These are phyloP conservation scores for Mixia osmundae DNA, from an alignment of 1,284 basidiomycete genomes.

Conservation along the genomic window DNA sequence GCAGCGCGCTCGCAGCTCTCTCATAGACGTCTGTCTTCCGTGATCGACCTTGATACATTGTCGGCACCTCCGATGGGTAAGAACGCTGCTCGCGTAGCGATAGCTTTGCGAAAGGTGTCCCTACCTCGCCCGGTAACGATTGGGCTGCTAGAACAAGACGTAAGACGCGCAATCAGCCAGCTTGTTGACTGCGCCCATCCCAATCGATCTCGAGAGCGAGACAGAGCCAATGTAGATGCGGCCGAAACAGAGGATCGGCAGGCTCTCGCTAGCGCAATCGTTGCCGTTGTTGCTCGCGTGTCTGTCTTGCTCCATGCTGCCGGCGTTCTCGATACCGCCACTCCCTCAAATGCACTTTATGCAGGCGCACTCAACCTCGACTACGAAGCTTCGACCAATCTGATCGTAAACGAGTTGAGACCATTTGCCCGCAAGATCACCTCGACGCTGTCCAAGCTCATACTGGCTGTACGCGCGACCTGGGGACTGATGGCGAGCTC, in stretches of 20 bases:
- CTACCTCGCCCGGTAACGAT: not conserved
- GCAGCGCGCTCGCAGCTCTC: too few species aligned
- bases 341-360: not conserved
- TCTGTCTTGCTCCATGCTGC: not conserved
- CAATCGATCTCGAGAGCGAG: not conserved
- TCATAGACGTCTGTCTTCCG: too few species aligned
- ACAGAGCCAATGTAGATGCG: not conserved
- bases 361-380: not conserved
- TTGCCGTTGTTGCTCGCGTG: conserved; percentile 1
- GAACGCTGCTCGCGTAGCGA: not conserved
- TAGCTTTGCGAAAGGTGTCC: not conserved
- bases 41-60: too few species aligned
- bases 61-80: too few species aligned
- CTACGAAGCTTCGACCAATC: not conserved
- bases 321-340: not conserved
- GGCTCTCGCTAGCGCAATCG: not conserved
- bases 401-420: conserved; percentile 18
- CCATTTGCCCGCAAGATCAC: conserved; percentile 25
- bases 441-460: conserved; percentile 26
- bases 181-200: not conserved
- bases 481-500: conserved; percentile 18
- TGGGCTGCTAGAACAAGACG: not conserved
- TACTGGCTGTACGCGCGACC: conserved; percentile 24
- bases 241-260: not conserved
- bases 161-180: not conserved